Conservation (phyloP, 139 green algal species). For the Monoraphidium neglectum region DNA sequence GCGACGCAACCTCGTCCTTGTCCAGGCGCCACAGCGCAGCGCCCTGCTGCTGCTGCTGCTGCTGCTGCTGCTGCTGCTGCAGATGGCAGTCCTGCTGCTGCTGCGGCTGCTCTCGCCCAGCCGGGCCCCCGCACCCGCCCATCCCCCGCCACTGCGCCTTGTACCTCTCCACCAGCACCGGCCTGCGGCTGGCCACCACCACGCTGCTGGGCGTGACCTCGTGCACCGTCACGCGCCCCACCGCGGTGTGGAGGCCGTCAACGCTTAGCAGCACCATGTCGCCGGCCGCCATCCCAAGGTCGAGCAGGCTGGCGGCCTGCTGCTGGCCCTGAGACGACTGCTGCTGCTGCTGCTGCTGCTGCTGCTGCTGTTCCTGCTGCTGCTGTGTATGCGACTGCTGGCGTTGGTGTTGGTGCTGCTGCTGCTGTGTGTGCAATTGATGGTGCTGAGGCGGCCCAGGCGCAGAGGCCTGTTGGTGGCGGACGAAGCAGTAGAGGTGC, state of each 20-base stretch:
- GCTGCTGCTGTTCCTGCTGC: neutral
- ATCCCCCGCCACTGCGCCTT: constrained; percentile 6
- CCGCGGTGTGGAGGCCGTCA: constrained; percentile 54
- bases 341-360: constrained; percentile 4
- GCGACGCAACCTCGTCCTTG: constrained; percentile 62
- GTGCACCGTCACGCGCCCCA: constrained; percentile 34
- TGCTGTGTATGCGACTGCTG: constrained; percentile 9
- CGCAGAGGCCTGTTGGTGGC: neutral
- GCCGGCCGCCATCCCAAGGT: constrained; percentile 38
- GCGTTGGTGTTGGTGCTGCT: neutral
- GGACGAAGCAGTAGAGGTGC: constrained; percentile 40
- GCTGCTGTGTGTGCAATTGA: constrained; percentile 1
- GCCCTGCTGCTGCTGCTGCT: neutral
- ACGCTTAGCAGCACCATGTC: constrained; percentile 72
- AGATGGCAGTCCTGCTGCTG: constrained; percentile 6
- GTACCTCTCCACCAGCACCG: constrained; percentile 23
- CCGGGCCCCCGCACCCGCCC: too few species aligned
- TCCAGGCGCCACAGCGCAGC: constrained; percentile 76
- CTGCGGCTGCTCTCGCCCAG: constrained; percentile 10
- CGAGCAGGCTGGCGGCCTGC: constrained; percentile 13
- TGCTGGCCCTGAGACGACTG: neutral
- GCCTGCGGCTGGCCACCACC: constrained; percentile 8
- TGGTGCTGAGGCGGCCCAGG: constrained; percentile 3
- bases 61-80: neutral
- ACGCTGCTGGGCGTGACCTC: constrained; percentile 2